Base-by-base conservation (phyloP, 352 stramenopile genomes). In the Peronosclerospora sorghi region DNA sequence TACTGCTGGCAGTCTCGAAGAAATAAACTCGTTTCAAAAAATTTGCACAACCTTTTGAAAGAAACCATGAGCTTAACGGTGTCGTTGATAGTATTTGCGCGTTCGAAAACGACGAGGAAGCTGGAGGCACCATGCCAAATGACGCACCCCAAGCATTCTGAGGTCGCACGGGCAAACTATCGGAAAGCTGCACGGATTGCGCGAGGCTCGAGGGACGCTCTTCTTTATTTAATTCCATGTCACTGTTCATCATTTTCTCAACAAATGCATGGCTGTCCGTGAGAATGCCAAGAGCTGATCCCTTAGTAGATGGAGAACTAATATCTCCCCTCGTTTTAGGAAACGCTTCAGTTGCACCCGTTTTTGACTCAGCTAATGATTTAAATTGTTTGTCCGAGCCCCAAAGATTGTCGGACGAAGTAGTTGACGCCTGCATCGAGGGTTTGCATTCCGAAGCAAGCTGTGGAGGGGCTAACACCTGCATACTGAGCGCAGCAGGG, bases 31-130 rank as follows among this genome's bases (percentile, higher is more conserved):
- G 51, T 45, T 79, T 73, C 21, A 77, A 57, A 32, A 83, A 83
- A 42, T 83, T 79, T 9, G 70, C 70, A 15, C 64, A 64, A 2
- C 70, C 70, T 15, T 75, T 75, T 0, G 70, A 77, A 9, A 83
- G 54, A 37, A 83, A 83, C 70, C 70, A 83, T 1, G 70, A 79
- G 28, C 65, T 83, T n/a, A 83, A 42, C 4, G 70, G 70, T 14
- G 59, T 73, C 14, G 56, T 65, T 26, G 39, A 49, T 51, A 54
- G 19, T 23, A 41, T 54, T 41, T 21, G 30, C 0, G 43, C 26
- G 8, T 35, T n/a, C n/a, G 43, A 32, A 0, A 32, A 24, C 8
- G 41, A 14, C 17, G 7, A n/a, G 4, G 13, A 19, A 41, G 17
- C 15, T 30, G 54, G 41, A 19, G 29, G 36, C 7, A 32, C 43